Conservation (phyloP, 495 filamentous ascomycete species). For the Cercophora samala region DNA sequence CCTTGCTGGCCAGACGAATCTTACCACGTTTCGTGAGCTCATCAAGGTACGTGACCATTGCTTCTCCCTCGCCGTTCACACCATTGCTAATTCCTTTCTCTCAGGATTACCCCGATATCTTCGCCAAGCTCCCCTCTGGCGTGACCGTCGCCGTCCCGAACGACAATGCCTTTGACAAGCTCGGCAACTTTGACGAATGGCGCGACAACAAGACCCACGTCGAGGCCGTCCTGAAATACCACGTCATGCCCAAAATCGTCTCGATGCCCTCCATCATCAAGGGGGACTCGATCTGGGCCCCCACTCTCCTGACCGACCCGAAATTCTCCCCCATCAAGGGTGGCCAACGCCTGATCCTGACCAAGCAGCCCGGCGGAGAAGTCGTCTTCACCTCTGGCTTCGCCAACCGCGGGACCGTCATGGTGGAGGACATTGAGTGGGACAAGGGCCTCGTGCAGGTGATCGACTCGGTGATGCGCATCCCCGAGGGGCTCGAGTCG, state of each 20-base stretch:
- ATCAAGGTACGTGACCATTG: slow-evolving; percentile 4
- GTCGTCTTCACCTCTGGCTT: slow-evolving; percentile 33
- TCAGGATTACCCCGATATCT: slow-evolving; percentile 19
- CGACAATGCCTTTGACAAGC: slow-evolving; percentile 28
- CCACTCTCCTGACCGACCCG: slow-evolving; percentile 42
- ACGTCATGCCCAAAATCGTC: slow-evolving; percentile 20
- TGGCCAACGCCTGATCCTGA: slow-evolving; percentile 32
- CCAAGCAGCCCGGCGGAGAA: slow-evolving; percentile 28
- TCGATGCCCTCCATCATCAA: slow-evolving; percentile 19
- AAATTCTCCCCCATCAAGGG: slow-evolving; percentile 25
- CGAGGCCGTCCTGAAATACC: slow-evolving; percentile 25
- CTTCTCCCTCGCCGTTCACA: too few species aligned
- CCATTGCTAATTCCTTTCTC: too few species aligned
- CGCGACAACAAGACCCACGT: slow-evolving; percentile 6
- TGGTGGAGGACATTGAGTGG: slow-evolving; percentile 27
- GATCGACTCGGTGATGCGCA: slow-evolving; percentile 32
- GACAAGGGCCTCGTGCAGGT: slow-evolving; percentile 30
- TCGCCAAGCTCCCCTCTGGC: slow-evolving; percentile 15
- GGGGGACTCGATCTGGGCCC: slow-evolving; percentile 41
- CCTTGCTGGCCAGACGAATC: slow-evolving; percentile 16
- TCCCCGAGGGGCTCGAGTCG: slow-evolving; percentile 25
- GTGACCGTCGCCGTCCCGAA: slow-evolving; percentile 27
- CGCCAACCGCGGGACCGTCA: slow-evolving; percentile 29
- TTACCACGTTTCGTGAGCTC: slow-evolving; percentile 17
- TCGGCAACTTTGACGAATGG: slow-evolving; percentile 19